These are phyloP conservation scores for Hypsizygus marmoreus DNA, from an alignment of 768 basidiomycete species.

Conservation along the genomic window DNA sequence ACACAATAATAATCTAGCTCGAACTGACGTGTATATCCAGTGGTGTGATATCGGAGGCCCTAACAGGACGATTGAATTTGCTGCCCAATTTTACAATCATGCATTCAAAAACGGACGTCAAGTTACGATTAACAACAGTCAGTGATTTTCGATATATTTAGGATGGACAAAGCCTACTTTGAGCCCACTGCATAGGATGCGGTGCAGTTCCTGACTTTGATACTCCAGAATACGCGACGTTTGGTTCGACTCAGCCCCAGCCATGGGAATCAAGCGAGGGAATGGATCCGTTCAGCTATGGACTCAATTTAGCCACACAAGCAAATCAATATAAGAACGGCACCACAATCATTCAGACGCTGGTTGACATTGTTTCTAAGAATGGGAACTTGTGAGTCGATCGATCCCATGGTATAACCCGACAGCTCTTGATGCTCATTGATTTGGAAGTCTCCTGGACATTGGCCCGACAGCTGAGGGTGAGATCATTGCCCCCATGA, in stretches of 20 bases:
- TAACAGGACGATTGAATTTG: slow-evolving; percentile 46
- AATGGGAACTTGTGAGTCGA: slow-evolving; percentile 63
- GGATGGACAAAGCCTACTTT: not conserved
- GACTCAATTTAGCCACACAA: slow-evolving; percentile 44
- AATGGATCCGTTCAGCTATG: slow-evolving; percentile 56
- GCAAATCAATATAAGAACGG: slow-evolving; percentile 49
- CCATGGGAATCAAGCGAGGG: slow-evolving; percentile 64
- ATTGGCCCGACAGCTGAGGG: slow-evolving; percentile 59
- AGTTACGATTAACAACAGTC: slow-evolving; percentile 44
- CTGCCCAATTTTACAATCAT: slow-evolving; percentile 46
- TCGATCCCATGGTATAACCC: not conserved
- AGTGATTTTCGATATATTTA: slow-evolving; percentile 1
- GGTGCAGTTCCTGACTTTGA: slow-evolving; percentile 53
- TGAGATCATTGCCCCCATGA: slow-evolving; percentile 50
- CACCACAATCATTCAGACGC: slow-evolving; percentile 47
- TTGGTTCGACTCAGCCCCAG: slow-evolving; percentile 44
- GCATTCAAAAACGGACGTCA: slow-evolving; percentile 41
- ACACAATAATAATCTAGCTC: not conserved
- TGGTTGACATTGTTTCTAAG: slow-evolving; percentile 62
- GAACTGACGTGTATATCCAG: slow-evolving; percentile 21
- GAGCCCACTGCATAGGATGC: slow-evolving; percentile 36
- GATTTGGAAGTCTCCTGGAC: slow-evolving; percentile 43
- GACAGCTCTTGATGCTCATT: slow-evolving; percentile 1
- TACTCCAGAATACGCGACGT: slow-evolving; percentile 56
- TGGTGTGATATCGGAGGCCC: slow-evolving; percentile 63